phyloP scores from a whole-genome alignment of 345 rosid genomes.

The Linum tenue region DNA sequence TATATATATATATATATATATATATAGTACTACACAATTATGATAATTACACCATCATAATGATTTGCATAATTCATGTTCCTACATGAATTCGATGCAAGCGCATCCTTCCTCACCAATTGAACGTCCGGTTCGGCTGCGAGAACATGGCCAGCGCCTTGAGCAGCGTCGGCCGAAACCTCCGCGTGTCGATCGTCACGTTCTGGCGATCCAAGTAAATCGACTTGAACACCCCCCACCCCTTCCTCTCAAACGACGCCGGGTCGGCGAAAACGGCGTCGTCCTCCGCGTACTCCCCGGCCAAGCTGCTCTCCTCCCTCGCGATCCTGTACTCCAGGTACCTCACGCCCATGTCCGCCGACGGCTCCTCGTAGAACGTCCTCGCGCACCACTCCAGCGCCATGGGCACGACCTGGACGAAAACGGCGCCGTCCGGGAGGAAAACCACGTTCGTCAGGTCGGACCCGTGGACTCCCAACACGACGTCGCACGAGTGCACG shows the following conservation, averaged over 20 bases:
- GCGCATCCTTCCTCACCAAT: too few relatives aligned
- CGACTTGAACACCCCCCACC: constrained; percentile 17
- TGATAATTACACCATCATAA: too few relatives aligned
- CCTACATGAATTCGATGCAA: too few relatives aligned
- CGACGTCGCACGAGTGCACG: constrained; percentile 65
- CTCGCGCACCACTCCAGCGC: constrained; percentile 57
- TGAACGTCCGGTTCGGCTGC: constrained; percentile 22
- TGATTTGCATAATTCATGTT: too few relatives aligned
- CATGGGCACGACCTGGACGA: constrained; percentile 67
- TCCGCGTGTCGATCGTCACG: constrained; percentile 20
- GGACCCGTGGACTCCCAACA: constrained; percentile 84
- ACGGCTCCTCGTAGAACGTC: constrained; percentile 39
- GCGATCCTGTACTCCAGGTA: constrained; percentile 55
- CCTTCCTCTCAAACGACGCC: constrained; percentile 3
- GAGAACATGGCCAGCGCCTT: constrained; percentile 31
- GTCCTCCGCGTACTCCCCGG: neutral
- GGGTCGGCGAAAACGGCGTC: constrained; percentile 15
- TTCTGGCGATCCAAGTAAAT: constrained; percentile 26
- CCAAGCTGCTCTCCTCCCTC: constrained; percentile 42
- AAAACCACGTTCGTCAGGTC: constrained; percentile 74
- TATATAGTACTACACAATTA: too few relatives aligned
- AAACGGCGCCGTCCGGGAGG: constrained; percentile 66
- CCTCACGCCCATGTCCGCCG: constrained; percentile 50
- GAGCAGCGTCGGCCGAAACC: constrained; percentile 21
- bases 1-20: too few relatives aligned